These are phyloP conservation scores for Lyophyllum atratum DNA, from an alignment of 768 basidiomycete species.

Conservation along the genomic window DNA sequence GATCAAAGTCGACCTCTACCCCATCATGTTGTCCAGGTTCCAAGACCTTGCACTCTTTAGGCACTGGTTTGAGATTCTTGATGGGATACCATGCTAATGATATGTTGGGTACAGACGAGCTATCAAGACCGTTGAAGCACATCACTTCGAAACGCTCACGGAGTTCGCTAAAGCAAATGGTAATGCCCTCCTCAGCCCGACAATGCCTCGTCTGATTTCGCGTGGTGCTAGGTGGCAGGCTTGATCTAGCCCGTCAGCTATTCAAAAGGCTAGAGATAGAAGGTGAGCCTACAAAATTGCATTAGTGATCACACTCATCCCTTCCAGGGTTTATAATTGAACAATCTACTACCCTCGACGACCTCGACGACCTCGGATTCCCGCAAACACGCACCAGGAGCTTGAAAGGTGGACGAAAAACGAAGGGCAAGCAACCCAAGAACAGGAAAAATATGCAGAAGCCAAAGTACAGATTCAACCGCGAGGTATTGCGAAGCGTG, in stretches of 20 bases:
- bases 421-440: conserved; percentile 41
- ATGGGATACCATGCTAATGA: neutral
- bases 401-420: conserved; percentile 41
- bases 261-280: conserved; percentile 71
- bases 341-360: conserved; percentile 48
- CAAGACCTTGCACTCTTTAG: conserved; percentile 73
- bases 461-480: conserved; percentile 59
- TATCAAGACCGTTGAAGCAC: conserved; percentile 48
- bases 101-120: conserved; percentile 14
- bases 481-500: conserved; percentile 39
- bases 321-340: conserved; percentile 61
- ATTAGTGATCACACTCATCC: neutral
- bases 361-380: conserved; percentile 53
- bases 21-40: conserved; percentile 61
- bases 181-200: conserved; percentile 24
- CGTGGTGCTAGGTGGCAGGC: conserved; percentile 47
- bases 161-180: conserved; percentile 67
- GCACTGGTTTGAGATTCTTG: conserved; percentile 30
- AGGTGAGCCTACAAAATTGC: conserved; percentile 39
- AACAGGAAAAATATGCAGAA: conserved; percentile 56
- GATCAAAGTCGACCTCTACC: conserved; percentile 59
- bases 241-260: conserved; percentile 57
- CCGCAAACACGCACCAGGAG: conserved; percentile 40
- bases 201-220: neutral
- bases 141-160: conserved; percentile 40